Percentiles rank a stretch among this genome's conserved stretches.
phyloP scores from a whole-genome alignment of 306 rosid species.

The Dalbergia cultrata region DNA sequence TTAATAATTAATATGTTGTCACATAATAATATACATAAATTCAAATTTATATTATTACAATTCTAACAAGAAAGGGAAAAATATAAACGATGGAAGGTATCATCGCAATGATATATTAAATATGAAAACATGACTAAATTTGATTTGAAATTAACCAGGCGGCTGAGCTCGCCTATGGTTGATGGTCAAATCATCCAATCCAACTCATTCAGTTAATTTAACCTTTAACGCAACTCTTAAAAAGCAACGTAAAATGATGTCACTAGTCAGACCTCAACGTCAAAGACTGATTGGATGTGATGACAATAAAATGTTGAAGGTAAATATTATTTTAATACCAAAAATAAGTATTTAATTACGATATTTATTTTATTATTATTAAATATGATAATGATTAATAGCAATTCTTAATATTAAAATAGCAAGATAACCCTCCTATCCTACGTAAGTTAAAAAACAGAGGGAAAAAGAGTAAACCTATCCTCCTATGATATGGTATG shows the following conservation, averaged over 20 bases:
- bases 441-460: background rate
- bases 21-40: no score
- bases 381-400: no score
- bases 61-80: background rate
- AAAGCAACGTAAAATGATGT: constrained; percentile 28
- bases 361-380: no score
- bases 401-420: no score
- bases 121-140: background rate
- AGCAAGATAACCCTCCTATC: background rate
- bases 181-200: constrained; percentile 50
- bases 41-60: no score
- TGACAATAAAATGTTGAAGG: constrained; percentile 29
- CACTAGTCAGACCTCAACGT: background rate
- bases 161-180: background rate
- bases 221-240: constrained; percentile 54
- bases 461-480: no score
- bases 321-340: no score
- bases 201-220: constrained; percentile 39
- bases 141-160: background rate
- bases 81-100: background rate
- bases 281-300: constrained; percentile 48
- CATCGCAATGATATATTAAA: no score
- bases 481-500: background rate
- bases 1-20: no score
- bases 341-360: no score